Percentiles rank a stretch among this genome's conserved stretches.
Conservation (phyloP, 1,284 basidiomycete genomes). For the Ustilago shanxiensis region DNA sequence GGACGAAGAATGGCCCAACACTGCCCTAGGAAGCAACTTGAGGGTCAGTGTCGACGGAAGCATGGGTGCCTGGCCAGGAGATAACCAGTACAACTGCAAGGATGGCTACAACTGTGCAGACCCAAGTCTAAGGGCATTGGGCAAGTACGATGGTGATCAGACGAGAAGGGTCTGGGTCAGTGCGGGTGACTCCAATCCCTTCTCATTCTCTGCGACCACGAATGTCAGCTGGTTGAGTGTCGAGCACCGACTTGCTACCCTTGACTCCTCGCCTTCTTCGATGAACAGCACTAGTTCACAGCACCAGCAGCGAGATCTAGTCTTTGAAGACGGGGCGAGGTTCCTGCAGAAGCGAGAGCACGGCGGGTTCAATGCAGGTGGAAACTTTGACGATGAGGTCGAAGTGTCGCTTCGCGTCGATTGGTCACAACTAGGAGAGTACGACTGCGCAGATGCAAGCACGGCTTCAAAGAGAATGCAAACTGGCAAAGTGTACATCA, state of each 20-base stretch:
- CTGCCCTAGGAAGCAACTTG: conserved; percentile 26
- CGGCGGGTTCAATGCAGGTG: conserved; percentile 19
- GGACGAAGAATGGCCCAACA: conserved; percentile 23
- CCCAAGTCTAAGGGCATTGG: conserved; percentile 11
- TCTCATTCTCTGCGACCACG: conserved; percentile 22
- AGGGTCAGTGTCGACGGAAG: conserved; percentile 31
- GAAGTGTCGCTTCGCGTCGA: conserved; percentile 24
- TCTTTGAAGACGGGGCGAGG: background rate
- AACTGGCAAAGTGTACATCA: conserved; percentile 34
- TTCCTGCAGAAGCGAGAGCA: conserved; percentile 11
- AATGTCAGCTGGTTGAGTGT: conserved; percentile 25
- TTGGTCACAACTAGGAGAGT: conserved; percentile 13
- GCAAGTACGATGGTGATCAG: conserved; percentile 30
- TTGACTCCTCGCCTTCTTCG: background rate
- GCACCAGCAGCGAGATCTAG: conserved; percentile 4
- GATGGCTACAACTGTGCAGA: conserved; percentile 44
- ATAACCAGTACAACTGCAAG: conserved; percentile 43
- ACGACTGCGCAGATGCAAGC: conserved; percentile 10
- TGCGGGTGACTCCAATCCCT: conserved; percentile 21
- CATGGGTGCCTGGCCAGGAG: conserved; percentile 42
- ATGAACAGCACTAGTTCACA: conserved; percentile 1
- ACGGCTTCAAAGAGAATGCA: conserved; percentile 7
- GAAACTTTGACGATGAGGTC: conserved; percentile 36
- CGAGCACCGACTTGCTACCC: conserved; percentile 17
- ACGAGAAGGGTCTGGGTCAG: conserved; percentile 27